phyloP scores from a whole-genome alignment of 2,329 filamentous ascomycete genomes.

The Seiridium cupressi region DNA sequence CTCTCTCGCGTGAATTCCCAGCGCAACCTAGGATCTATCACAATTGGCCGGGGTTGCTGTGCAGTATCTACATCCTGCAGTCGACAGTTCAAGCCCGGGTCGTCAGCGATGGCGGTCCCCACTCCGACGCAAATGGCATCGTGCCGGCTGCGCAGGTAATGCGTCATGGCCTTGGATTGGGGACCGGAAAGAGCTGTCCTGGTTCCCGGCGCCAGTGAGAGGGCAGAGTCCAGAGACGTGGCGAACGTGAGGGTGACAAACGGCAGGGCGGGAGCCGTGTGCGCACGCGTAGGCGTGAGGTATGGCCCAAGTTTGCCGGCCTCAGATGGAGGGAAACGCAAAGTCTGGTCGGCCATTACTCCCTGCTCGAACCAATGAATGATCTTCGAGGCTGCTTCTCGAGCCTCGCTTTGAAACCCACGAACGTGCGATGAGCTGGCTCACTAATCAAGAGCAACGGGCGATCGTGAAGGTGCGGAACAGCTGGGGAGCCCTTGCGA shows the following conservation, averaged over 20 bases:
- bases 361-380: background rate
- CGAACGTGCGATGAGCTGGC: background rate
- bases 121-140: slow-evolving; percentile 83
- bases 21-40: slow-evolving; percentile 76
- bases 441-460: background rate
- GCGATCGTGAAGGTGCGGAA: background rate
- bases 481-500: no score
- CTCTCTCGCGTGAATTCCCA: slow-evolving; percentile 63
- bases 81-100: slow-evolving; percentile 83
- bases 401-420: no score
- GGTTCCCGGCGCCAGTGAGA: slow-evolving; percentile 74
- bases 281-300: background rate
- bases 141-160: slow-evolving; percentile 80
- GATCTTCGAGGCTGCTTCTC: background rate
- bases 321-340: slow-evolving; percentile 20
- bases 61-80: slow-evolving; percentile 35
- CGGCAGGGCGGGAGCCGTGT: slow-evolving; percentile 15
- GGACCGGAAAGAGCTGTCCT: slow-evolving; percentile 82
- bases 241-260: slow-evolving; percentile 86
- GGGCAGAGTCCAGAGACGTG: slow-evolving; percentile 79
- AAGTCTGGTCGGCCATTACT: slow-evolving; percentile 10
- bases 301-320: slow-evolving; percentile 18
- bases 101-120: slow-evolving; percentile 79
- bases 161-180: slow-evolving; percentile 87
- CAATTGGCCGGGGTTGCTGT: slow-evolving; percentile 74